These are phyloP conservation scores for Mycena rosella DNA, from an alignment of 768 basidiomycete species.

Conservation along the genomic window DNA sequence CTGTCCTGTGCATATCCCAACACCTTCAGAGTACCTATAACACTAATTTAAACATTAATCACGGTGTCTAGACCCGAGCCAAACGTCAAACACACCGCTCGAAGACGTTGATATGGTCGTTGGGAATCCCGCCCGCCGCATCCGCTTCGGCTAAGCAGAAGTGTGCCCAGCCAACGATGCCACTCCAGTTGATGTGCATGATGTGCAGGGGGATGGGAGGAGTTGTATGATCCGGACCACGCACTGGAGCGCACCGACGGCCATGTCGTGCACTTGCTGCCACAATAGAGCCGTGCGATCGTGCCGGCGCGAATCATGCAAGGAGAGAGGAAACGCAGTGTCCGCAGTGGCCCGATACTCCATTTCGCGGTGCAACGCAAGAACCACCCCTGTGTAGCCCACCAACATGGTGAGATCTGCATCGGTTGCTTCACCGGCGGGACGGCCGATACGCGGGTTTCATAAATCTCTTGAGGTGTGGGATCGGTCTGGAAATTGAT, in stretches of 20 bases:
- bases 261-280: slow-evolving; percentile 22
- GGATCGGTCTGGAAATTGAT: not conserved
- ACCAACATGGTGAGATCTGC: slow-evolving; percentile 11
- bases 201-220: not conserved
- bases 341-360: slow-evolving; percentile 11
- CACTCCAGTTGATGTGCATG: not conserved
- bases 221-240: slow-evolving; percentile 11
- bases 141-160: slow-evolving; percentile 27
- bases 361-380: slow-evolving; percentile 28
- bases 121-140: not conserved
- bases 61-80: not conserved
- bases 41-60: not conserved
- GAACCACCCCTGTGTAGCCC: slow-evolving; percentile 7
- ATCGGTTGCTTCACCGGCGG: too few species aligned
- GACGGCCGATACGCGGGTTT: too few species aligned
- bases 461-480: too few species aligned
- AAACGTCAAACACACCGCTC: slow-evolving; percentile 8
- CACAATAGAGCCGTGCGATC: slow-evolving; percentile 14
- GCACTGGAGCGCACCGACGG: not conserved
- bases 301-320: not conserved
- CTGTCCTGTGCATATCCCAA: slow-evolving; percentile 14
- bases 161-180: slow-evolving; percentile 14
- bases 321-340: too few species aligned
- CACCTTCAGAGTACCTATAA: slow-evolving; percentile 14
- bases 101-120: not conserved